Conservation (phyloP, 73 alveolate species). For the Paramecium primaurelia region DNA sequence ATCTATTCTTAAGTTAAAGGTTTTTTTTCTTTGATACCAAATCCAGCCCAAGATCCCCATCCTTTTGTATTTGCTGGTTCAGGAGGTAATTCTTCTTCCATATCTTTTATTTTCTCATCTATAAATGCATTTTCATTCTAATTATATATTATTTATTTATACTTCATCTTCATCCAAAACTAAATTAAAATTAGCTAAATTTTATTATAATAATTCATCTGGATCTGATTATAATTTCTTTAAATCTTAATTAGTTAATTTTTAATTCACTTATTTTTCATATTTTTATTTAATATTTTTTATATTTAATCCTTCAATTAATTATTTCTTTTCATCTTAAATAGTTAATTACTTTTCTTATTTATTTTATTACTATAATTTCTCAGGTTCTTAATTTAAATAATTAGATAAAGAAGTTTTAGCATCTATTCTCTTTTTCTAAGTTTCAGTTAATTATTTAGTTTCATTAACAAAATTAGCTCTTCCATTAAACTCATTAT, state of each 20-base stretch:
- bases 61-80: neutral
- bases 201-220: neutral
- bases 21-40: conserved; percentile 35
- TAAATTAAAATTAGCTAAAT: conserved; percentile 14
- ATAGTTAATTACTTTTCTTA: neutral
- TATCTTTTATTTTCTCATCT: conserved; percentile 20
- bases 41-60: conserved; percentile 47
- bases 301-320: conserved; percentile 30
- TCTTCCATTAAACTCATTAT: neutral
- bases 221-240: neutral
- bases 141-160: neutral
- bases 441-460: neutral
- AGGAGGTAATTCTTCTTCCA: neutral
- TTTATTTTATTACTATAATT: neutral
- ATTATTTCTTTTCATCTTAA: neutral
- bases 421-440: conserved; percentile 7
- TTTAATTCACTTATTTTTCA: neutral
- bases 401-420: neutral
- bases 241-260: neutral
- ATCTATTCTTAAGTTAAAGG: neutral
- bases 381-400: neutral
- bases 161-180: conserved; percentile 45
- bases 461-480: neutral
- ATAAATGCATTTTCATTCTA: conserved; percentile 30
- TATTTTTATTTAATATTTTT: neutral